Conservation (phyloP, 1,139 yeast species). For the Nakaseomyces uthaithaninus region DNA sequence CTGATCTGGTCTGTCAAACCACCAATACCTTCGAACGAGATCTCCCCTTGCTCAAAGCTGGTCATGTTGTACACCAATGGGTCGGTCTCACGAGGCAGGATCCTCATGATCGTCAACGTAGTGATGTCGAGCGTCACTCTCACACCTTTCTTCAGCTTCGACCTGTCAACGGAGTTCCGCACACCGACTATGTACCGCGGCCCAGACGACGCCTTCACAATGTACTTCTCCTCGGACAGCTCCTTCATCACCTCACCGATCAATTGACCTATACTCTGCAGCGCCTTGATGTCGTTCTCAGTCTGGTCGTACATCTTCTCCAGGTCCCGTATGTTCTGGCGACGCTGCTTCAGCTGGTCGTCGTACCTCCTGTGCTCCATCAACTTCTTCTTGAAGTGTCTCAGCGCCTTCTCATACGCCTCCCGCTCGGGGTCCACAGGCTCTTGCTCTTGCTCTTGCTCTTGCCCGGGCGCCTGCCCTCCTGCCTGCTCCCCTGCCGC, state of each 20-base stretch:
- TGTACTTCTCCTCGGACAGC: slow-evolving; percentile 87
- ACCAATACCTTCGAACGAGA: slow-evolving; percentile 92
- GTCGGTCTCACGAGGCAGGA: slow-evolving; percentile 95
- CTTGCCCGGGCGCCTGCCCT: slow-evolving; percentile 12
- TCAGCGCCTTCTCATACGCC: slow-evolving; percentile 73
- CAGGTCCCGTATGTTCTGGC: slow-evolving; percentile 74
- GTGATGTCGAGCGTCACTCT: slow-evolving; percentile 97
- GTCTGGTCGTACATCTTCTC: slow-evolving; percentile 86
- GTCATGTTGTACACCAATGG: slow-evolving; percentile 99
- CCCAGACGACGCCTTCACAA: slow-evolving; percentile 95
- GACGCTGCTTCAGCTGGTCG: slow-evolving; percentile 75
- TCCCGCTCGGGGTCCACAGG: slow-evolving; percentile 45
- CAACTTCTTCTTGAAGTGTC: slow-evolving; percentile 74
- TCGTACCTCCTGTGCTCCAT: slow-evolving; percentile 95
- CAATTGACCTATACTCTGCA: slow-evolving; percentile 95
- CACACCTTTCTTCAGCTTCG: slow-evolving; percentile 81
- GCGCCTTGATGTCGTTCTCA: slow-evolving; percentile 92
- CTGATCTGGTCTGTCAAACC: slow-evolving; percentile 94
- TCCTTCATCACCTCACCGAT: slow-evolving; percentile 97
- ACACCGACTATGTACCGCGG: slow-evolving; percentile 98
- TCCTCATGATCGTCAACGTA: slow-evolving; percentile 94
- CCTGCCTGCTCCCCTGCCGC: slow-evolving; percentile 13
- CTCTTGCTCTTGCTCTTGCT: slow-evolving; percentile 15
- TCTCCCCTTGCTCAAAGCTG: slow-evolving; percentile 92
- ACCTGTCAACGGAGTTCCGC: slow-evolving; percentile 83